Base-by-base conservation (phyloP, 768 basidiomycete genomes). In the Mycena albidolilacea region DNA sequence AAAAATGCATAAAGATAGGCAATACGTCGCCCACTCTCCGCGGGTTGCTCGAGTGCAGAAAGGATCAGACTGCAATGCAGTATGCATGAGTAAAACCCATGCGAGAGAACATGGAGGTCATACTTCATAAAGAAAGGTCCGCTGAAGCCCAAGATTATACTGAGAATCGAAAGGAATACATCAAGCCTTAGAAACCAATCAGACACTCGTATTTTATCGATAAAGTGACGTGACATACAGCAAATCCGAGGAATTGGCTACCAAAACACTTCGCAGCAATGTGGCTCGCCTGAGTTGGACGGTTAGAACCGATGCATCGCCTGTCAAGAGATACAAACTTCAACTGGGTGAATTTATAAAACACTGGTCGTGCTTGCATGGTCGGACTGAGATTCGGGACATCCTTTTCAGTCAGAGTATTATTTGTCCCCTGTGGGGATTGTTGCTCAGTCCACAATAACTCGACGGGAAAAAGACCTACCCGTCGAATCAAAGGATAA, bases 1-100 rank as follows among this genome's bases (percentile, higher is more conserved):
- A 95, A 84, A 75, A 92, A 85, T 0, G 96, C 95, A 75, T 92
- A 96, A n/a, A 96, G 87, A 76, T 93, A 96, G 5, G 95, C 95
- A 39, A 80, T 80, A 7, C 90, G 84, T 15, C 87, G 87, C 43
- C 85, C 85, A 74, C 88, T 38, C 37, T 38, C 37, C 14, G n/a
- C 57, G 17, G 57, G 57, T 0, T 37, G 15, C 38, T 59, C 57
- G 10, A 59, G 57, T 19, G 57, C 39, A 39, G 37, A 17, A 39
- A 59, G 57, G 57, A 59, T 59, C 8, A 59, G 37, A 59, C 57
- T 59, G 48, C 48, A 9, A 50, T 30, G 8, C 37, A 57, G 39
- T 39, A 17, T 46, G 41, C 43, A 43, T 43, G 30, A 23, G 5
- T 21, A 15, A 41, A 10, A 46, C 14, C 6, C 5, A 59, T 10